phyloP scores from a whole-genome alignment of 495 filamentous ascomycete species.

The Chaetomium tenue region DNA sequence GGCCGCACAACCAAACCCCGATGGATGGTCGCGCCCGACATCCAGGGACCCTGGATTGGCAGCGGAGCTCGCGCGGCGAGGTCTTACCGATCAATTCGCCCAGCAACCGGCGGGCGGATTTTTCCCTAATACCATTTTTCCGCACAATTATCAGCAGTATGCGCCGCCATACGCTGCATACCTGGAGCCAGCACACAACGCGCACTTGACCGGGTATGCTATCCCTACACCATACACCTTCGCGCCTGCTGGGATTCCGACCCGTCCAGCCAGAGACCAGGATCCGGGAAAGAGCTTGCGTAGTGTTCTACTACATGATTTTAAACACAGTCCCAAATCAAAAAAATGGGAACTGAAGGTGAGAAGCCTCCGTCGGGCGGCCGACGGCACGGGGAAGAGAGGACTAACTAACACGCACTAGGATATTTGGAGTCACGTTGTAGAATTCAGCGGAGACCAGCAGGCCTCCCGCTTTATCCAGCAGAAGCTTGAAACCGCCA shows the following conservation, averaged over 20 bases:
- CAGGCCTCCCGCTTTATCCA: constrained; percentile 96
- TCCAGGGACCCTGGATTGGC: constrained; percentile 38
- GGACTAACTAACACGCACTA: constrained; percentile 28
- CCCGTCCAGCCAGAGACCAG: constrained; percentile 59
- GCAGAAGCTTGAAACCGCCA: constrained; percentile 88
- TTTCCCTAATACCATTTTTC: constrained; percentile 25
- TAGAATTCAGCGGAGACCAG: constrained; percentile 95
- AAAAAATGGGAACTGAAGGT: constrained; percentile 84
- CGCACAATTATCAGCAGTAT: constrained; percentile 26
- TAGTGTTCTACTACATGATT: constrained; percentile 76
- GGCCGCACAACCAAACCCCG: constrained; percentile 46
- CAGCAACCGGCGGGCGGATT: constrained; percentile 28
- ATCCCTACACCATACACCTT: constrained; percentile 37
- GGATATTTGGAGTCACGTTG: constrained; percentile 86
- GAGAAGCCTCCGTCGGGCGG: constrained; percentile 17
- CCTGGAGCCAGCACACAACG: constrained; percentile 32
- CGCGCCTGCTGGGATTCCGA: constrained; percentile 39
- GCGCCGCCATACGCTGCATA: constrained; percentile 40
- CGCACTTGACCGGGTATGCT: constrained; percentile 37
- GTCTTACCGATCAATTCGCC: constrained; percentile 30
- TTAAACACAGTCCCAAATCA: constrained; percentile 69
- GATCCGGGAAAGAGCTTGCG: constrained; percentile 63
- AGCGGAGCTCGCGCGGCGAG: constrained; percentile 37
- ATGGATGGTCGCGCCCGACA: constrained; percentile 40
- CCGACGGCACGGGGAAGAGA: background rate